Base-by-base conservation (phyloP, 495 filamentous ascomycete genomes). In the Podospora appendiculata region DNA sequence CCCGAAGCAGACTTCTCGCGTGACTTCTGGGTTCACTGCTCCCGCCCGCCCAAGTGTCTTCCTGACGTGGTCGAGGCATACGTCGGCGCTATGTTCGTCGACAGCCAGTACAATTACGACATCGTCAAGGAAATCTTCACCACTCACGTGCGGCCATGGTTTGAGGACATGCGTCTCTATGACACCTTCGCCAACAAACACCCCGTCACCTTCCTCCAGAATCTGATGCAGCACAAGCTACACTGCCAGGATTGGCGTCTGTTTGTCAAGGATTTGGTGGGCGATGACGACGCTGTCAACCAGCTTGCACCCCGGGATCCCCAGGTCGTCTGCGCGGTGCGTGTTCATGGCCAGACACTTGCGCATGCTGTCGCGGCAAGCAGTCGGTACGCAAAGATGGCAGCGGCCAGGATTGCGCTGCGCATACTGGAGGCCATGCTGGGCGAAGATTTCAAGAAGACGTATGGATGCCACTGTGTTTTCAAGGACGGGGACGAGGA, bases 41-140 rank as follows among this genome's bases (percentile, higher is more conserved):
- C 74, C 32, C 78, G 83, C 47, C 85, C 92, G 16, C 93, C 93
- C 10, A 98, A 94, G 75, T 88, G 81, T 48, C 77, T 98, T 10
- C 80, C 90, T 0, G 93, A 98, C 59, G 82, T 96, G 53, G 74
- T 97, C 4, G 93, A 98, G 71, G 76, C 93, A 0, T 96, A 91
- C 61, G 68, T 96, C 17, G 94, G 88, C 5, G 92, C 93, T 17
- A 74, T 95, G 4, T 98, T 96, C 62, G 83, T 98, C 16, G 93
- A 98, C 68, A 92, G 90, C 5, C 77, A 79, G 35, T 96, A 90
- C 68, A 71, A 92, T 52, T 96, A 83, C 67, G 57, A 59, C 3
- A 70, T 82, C 14, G 83, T 97, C 1, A 82, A 89, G 56, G 64
- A 61, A 4, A 97, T 97, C 70, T 95, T 95, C 68, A 64, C 82